Evolutionary conservation across 306 rosid species (phyloP).

Genomic region (Ochetophila trinervis): DNA sequence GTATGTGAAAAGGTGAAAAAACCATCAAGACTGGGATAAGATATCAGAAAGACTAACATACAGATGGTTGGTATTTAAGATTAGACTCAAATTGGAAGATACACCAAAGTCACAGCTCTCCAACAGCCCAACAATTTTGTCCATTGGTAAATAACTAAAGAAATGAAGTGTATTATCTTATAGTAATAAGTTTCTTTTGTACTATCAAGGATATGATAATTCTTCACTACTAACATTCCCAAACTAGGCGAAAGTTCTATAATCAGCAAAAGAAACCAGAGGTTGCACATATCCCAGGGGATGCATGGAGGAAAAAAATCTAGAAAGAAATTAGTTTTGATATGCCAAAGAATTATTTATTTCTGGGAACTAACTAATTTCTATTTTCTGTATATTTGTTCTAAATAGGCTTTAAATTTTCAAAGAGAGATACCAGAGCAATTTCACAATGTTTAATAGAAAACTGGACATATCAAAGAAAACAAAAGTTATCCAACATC

Average conservation of each 20-base stretch:
- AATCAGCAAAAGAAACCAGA: no score
- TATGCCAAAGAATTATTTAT: background rate
- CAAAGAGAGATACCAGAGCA: background rate
- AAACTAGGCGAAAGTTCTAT: no score
- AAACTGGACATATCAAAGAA: background rate
- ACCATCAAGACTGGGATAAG: background rate
- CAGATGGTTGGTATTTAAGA: slow-evolving; percentile 1
- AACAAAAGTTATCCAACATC: background rate
- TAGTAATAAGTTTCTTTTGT: no score
- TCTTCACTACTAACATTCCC: no score
- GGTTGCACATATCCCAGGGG: no score
- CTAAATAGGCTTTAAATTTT: no score
- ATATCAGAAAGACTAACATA: background rate
- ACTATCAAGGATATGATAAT: no score
- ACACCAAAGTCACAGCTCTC: no score
- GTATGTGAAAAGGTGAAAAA: slow-evolving; percentile 14
- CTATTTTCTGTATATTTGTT: no score
- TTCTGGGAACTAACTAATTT: background rate
- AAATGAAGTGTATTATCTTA: no score
- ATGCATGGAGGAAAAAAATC: background rate
- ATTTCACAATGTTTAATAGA: background rate
- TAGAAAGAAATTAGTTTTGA: background rate
- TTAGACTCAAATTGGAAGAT: background rate
- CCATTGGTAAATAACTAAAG: no score
- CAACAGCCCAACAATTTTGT: no score